Base-by-base conservation (phyloP, 2,329 filamentous ascomycete genomes). In the Penicillium sp. region DNA sequence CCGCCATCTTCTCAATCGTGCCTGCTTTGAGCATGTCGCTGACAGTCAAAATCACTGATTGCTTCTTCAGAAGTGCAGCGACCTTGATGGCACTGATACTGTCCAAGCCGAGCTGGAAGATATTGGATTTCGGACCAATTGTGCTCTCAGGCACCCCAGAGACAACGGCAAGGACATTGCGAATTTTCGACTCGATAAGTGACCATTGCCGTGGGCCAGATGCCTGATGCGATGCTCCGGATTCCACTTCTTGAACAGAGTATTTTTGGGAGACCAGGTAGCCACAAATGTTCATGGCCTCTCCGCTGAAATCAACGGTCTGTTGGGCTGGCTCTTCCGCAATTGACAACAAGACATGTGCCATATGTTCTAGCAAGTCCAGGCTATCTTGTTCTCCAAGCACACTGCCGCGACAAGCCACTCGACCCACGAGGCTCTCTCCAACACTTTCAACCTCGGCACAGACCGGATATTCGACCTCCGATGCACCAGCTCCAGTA, bases 21-120 rank as follows among this genome's bases (percentile, higher is more conserved):
- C 82, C 79, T 1, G 87, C 85, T 57, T 79, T 84, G 3, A 96
- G 76, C 66, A 96, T 84, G 39, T 90, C 84, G 43, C 89, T 87
- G 3, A 93, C 89, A 33, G 82, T 81, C 1, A 96, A 72, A 13
- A 76, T 73, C 8, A 96, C 74, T 0, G 81, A 84, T 43, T 81
- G 75, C 48, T 67, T 89, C 43, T 85, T 86, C 4, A 97, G 77
- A 8, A 92, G 78, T 0, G 88, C 83, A 9, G 87, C 86, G 3
- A 92, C 86, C 67, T 95, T 96, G 76, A 97, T 95, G 1, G 91
- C 89, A 61, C 88, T 93, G 71, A 97, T 96, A 0, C 93, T 97
- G 71, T 97, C 93, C 1, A 97, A 84, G 0, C 93, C 93, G 1
- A 97, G 81, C 61, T 95, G 87, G 72, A 95, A 96, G 13, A 96